Conservation (phyloP, 306 rosid species). For the Mimosa pudica region DNA sequence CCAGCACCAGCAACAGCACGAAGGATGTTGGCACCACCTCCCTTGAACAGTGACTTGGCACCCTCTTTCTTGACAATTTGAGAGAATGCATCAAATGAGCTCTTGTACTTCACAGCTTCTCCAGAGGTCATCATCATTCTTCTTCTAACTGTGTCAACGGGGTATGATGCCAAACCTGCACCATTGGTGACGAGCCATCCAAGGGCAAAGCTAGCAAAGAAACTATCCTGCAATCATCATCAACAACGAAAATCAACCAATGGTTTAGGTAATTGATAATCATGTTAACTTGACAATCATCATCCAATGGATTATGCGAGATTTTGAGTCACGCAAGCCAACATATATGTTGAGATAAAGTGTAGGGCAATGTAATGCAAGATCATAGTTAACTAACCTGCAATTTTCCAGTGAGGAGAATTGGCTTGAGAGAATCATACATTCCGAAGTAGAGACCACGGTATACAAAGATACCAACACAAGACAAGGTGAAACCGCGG, state of each 20-base stretch:
- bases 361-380: background rate
- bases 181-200: constrained; percentile 95
- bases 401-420: constrained; percentile 63
- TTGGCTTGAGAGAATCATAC: constrained; percentile 86
- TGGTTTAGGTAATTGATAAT: background rate
- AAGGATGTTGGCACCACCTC: constrained; percentile 92
- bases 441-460: constrained; percentile 93
- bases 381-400: constrained; percentile 44
- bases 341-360: background rate
- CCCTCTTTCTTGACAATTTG: constrained; percentile 92
- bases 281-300: background rate
- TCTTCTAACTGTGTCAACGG: constrained; percentile 91
- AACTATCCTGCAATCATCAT: constrained; percentile 63
- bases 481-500: constrained; percentile 86
- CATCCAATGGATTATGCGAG: background rate
- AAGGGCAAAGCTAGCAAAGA: constrained; percentile 87
- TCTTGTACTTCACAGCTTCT: constrained; percentile 91
- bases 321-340: background rate
- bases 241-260: background rate
- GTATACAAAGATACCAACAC: constrained; percentile 86
- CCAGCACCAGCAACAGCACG: constrained; percentile 97
- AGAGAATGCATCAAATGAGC: constrained; percentile 68
- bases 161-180: constrained; percentile 92
- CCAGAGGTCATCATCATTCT: constrained; percentile 99
- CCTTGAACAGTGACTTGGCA: constrained; percentile 86